These are phyloP conservation scores for Didymella sp. DNA, from an alignment of 2,329 filamentous ascomycete genomes.

Conservation along the genomic window DNA sequence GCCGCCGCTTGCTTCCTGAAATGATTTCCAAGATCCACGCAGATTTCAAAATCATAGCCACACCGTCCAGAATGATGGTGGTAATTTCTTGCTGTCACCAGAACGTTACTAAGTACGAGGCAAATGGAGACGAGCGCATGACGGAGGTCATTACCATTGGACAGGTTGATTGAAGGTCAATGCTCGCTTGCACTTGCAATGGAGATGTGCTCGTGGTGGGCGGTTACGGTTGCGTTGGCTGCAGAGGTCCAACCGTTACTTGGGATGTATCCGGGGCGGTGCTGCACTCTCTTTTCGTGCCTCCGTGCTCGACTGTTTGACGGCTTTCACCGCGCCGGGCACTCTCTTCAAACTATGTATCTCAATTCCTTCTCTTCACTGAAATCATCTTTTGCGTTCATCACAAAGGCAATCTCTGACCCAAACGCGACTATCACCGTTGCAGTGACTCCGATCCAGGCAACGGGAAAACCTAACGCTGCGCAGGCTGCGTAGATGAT, in stretches of 20 bases:
- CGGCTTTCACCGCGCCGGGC: neutral
- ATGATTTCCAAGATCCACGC: too few relatives aligned
- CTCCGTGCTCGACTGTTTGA: neutral
- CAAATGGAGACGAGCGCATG: neutral
- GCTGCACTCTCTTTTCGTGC: neutral
- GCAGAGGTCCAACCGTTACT: neutral
- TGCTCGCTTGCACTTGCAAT: neutral
- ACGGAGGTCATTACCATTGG: neutral
- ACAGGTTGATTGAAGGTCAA: neutral
- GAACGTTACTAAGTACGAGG: neutral
- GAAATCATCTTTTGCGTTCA: neutral
- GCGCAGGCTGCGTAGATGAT: conserved; percentile 11
- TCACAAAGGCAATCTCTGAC: conserved; percentile 5
- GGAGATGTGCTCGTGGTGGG: neutral
- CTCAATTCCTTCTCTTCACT: conserved; percentile 3
- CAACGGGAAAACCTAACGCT: conserved; percentile 1
- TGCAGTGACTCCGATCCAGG: conserved; percentile 7
- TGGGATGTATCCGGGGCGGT: neutral
- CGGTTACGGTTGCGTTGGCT: neutral
- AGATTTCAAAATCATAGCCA: too few relatives aligned
- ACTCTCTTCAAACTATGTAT: conserved; percentile 4
- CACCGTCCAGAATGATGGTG: too few relatives aligned
- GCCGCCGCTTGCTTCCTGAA: too few relatives aligned
- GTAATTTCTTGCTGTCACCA: neutral
- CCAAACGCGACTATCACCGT: conserved; percentile 1